Evolutionary conservation across 306 rosid species (phyloP), one percentile per base, ranked within the genome.

Genomic region (Crotalaria pallida): DNA sequence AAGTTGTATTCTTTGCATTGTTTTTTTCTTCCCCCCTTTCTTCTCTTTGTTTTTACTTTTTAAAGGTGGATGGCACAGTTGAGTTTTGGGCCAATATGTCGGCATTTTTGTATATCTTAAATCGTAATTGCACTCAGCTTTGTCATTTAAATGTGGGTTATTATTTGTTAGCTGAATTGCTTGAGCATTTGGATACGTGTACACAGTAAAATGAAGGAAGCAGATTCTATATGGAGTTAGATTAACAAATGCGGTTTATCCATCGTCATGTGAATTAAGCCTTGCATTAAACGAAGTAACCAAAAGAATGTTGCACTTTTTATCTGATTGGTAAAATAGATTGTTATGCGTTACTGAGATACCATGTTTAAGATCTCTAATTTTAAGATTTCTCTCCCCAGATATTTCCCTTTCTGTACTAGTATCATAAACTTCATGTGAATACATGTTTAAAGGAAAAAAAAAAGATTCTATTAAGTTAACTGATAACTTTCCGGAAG

Each of bases 1-100:
- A 79, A 74, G 12, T 34, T 61, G 72, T 63, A 74, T 69, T 80
- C 67, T 71, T 75, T 72, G 69, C 71, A 52, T 65, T 52, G 65
- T 43, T 65, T 48, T 24, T 45, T n/a, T 76, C 19, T n/a, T n/a
- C n/a, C n/a, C n/a, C n/a, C n/a, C 5, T 27, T 27, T 66, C 34
- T 26, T 40, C 77, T 34, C 36, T 27, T 18, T 49, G 64, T 51
- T 24, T 55, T 65, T 78, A 41, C 58, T 51, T 24, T 55, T 65
- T 78, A 41, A 67, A 57, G 79, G 74, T 59, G 41, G 79, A 47
- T 53, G n/a, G 31, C 73, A 49, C 77, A 60, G 22, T 56, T 65
- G 71, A 68, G 67, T 67, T 76, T 65, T 77, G 73, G 50, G 74
- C 27, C 63, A 12, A 16, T 67, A 67, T 67, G 49, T 57, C 6